These are phyloP conservation scores for Pseudopyricularia cyperi DNA, from an alignment of 2,329 filamentous ascomycete genomes.

Conservation along the genomic window DNA sequence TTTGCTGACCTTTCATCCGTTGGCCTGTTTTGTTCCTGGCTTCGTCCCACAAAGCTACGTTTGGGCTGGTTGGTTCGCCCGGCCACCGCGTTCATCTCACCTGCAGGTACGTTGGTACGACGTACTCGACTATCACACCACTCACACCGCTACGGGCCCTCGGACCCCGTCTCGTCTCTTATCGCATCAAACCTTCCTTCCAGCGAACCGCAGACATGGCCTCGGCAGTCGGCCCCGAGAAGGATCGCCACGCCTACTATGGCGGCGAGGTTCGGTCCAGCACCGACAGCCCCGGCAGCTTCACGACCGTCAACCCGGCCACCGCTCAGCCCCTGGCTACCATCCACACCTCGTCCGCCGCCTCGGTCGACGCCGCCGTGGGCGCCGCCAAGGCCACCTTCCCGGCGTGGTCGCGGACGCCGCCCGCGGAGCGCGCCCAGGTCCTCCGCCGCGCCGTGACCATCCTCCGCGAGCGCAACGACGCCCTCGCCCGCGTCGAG, in stretches of 20 bases:
- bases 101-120: too few species aligned
- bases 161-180: too few species aligned
- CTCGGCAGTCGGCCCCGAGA: conserved; percentile 4
- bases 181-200: background rate
- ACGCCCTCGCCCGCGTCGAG: conserved; percentile 66
- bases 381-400: conserved; percentile 60
- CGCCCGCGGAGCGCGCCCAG: conserved; percentile 60
- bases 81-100: too few species aligned
- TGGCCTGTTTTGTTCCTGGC: too few species aligned
- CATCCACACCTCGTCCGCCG: conserved; percentile 54
- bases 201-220: background rate
- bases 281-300: conserved; percentile 45
- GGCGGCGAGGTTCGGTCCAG: conserved; percentile 54
- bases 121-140: too few species aligned
- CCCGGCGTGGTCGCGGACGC: conserved; percentile 60
- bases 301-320: conserved; percentile 63
- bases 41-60: too few species aligned
- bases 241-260: conserved; percentile 57
- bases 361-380: conserved; percentile 60
- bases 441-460: conserved; percentile 66
- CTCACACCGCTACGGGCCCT: too few species aligned
- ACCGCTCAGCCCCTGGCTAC: conserved; percentile 55
- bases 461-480: conserved; percentile 63
- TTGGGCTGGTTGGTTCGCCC: too few species aligned
- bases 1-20: too few species aligned